Evolutionary conservation across 1,284 basidiomycete species (phyloP).

Genomic region (Pseudozyma flocculosa): DNA sequence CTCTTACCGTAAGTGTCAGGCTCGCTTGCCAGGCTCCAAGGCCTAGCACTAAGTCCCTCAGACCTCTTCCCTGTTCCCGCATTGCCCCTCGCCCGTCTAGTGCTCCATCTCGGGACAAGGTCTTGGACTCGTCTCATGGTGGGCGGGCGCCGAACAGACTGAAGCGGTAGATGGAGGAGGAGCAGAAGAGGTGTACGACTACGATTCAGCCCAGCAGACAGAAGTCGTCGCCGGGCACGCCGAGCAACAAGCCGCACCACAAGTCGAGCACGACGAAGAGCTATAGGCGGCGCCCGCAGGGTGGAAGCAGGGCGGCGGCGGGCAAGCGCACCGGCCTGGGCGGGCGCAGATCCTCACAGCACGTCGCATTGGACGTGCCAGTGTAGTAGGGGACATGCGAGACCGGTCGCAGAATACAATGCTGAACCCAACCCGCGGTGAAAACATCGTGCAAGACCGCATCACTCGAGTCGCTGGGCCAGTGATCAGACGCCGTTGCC

Average conservation of each 20-base stretch:
- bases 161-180: background rate
- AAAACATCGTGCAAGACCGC: no score
- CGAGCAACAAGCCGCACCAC: background rate
- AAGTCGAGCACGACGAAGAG: background rate
- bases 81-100: background rate
- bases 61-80: no score
- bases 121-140: slow-evolving; percentile 68
- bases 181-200: background rate
- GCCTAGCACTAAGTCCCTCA: background rate
- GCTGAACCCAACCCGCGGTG: no score
- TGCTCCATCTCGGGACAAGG: slow-evolving; percentile 85
- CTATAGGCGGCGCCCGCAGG: background rate
- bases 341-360: no score
- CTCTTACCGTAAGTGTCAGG: slow-evolving; percentile 15
- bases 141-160: slow-evolving; percentile 58
- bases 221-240: background rate
- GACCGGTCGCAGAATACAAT: no score
- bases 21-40: no score
- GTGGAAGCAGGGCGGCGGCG: no score
- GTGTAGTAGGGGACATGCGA: no score
- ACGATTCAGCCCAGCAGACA: background rate
- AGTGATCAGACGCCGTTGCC: no score
- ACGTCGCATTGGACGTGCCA: no score
- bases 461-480: no score
- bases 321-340: no score